A percentile compares a stretch with the other conserved stretches of the same genome.
phyloP scores from a whole-genome alignment of 2,329 filamentous ascomycete species.

The Fusarium mexicanum region DNA sequence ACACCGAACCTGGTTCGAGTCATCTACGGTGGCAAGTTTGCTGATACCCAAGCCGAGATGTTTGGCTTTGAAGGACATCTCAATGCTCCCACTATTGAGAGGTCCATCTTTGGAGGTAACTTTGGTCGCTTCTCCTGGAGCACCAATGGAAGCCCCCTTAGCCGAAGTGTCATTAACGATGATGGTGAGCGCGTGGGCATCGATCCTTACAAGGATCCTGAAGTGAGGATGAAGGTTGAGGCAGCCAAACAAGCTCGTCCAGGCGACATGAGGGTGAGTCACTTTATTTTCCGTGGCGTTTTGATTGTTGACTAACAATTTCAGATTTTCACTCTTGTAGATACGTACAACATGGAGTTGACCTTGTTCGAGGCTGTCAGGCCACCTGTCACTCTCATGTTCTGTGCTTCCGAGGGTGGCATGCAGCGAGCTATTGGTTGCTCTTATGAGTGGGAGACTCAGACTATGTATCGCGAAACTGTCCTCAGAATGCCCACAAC shows the following conservation, averaged over 20 bases:
- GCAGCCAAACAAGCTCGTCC: constrained; percentile 42
- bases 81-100: constrained; percentile 43
- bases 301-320: neutral
- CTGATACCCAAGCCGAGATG: constrained; percentile 43
- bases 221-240: constrained; percentile 41
- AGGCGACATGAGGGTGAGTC: constrained; percentile 42
- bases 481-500: constrained; percentile 40
- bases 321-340: constrained; percentile 50
- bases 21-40: constrained; percentile 46
- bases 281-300: no score
- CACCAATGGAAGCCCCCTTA: constrained; percentile 43
- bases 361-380: constrained; percentile 48
- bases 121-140: constrained; percentile 45
- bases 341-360: constrained; percentile 49
- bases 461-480: constrained; percentile 43
- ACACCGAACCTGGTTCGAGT: constrained; percentile 40
- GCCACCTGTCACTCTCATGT: constrained; percentile 41
- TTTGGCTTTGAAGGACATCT: constrained; percentile 49
- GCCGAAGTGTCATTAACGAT: constrained; percentile 40
- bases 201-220: constrained; percentile 40
- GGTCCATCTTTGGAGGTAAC: constrained; percentile 44
- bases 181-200: constrained; percentile 41
- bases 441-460: constrained; percentile 43
- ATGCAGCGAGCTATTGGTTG: constrained; percentile 43
- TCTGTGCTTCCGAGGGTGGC: constrained; percentile 42